Percentiles rank a stretch among this genome's conserved stretches.
Conservation (phyloP, 306 rosid genomes). For the Styphnolobium japonicum region DNA sequence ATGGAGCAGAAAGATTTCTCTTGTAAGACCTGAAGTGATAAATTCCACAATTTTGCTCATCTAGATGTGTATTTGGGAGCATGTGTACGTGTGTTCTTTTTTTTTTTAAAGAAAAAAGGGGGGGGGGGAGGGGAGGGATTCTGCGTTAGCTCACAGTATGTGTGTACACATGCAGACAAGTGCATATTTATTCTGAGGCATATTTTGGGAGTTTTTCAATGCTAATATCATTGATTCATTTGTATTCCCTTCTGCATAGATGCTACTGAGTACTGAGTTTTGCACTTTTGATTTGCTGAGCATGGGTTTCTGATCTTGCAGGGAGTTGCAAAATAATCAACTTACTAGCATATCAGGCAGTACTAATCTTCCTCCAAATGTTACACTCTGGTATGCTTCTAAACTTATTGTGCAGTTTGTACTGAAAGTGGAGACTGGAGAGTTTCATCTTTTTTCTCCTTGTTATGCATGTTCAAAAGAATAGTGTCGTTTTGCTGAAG, state of each 20-base stretch:
- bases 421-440: not conserved
- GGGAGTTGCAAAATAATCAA: constrained; percentile 76
- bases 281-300: constrained; percentile 1
- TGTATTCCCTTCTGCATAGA: not conserved
- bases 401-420: constrained; percentile 28
- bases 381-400: constrained; percentile 69
- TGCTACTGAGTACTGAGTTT: constrained; percentile 1
- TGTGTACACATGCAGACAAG: not conserved
- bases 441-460: not conserved
- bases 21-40: constrained; percentile 58
- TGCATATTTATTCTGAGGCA: not conserved
- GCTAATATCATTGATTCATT: constrained; percentile 8
- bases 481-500: not conserved
- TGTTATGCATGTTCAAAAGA: not conserved
- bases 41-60: not conserved
- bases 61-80: not conserved
- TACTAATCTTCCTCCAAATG: constrained; percentile 53
- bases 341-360: constrained; percentile 56
- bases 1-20: constrained; percentile 34
- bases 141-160: not conserved
- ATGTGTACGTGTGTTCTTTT: not conserved
- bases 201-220: not conserved
- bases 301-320: constrained; percentile 35
- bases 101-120: not conserved
- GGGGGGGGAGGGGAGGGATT: not conserved